Evolutionary conservation across 257 asterid species (phyloP), one percentile per base, ranked within the genome.

Genomic region (Nicotiana tomentosiformis): DNA sequence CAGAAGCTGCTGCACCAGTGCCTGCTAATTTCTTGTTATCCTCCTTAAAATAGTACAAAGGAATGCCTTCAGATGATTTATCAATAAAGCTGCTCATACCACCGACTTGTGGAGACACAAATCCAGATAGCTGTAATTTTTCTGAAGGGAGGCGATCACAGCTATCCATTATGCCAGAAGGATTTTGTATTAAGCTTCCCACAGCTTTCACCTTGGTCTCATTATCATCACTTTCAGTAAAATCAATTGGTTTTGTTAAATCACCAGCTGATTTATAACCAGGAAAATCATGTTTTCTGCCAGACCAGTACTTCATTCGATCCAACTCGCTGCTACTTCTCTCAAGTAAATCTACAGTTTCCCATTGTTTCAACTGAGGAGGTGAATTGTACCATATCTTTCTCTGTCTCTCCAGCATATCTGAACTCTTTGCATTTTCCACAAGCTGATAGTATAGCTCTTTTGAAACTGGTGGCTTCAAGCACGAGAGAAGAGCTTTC

Each of bases 371-470:
- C 62, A 97, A 88, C 86, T 87, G 97, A 77, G 94, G 88, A 55
- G 98, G 89, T 29, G 90, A 86, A 82, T 90, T 96, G 89, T 94
- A 96, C 98, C 99, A 96, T 84, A 96, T 94, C 90, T 93, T 96
- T 88, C 99, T 89, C 89, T 96, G 99, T 83, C 98, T 91, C 90
- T 92, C 97, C 87, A 94, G 93, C 98, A 94, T 96, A 89, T 93
- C 98, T 74, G 98, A 93, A 88, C 98, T 94, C 87, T 90, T 91
- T 70, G 94, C 94, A 89, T 85, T 94, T 86, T 93, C 96, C 86
- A 94, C 85, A 84, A 90, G 89, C 87, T 91, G 94, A 86, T 90
- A 90, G 87, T 91, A 94, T 64, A 88, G 80, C 82, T 96, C 98
- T 85, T 92, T 90, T 30, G 99, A 89, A 83, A 94, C 92, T 55